Evolutionary conservation across 768 basidiomycete species (phyloP).

Genomic region (Termitomyces sp.): DNA sequence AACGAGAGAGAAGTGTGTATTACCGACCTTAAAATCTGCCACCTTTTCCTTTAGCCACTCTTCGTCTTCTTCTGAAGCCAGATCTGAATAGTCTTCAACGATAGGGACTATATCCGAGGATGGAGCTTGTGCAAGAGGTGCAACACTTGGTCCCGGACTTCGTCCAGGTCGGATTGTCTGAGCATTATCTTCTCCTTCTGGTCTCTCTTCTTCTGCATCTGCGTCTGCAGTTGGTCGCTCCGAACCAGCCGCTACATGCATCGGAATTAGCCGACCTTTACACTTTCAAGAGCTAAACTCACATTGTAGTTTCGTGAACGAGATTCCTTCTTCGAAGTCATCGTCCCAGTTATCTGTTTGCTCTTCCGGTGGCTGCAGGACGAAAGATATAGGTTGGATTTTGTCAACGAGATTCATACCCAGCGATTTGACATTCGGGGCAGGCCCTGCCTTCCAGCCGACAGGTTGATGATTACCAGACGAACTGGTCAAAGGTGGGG

Average conservation of each 20-base stretch:
- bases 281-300: background rate
- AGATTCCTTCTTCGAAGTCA: constrained; percentile 94
- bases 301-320: constrained; percentile 80
- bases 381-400: constrained; percentile 62
- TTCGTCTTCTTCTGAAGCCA: constrained; percentile 78
- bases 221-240: constrained; percentile 59
- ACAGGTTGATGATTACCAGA: constrained; percentile 25
- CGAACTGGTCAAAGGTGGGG: constrained; percentile 26
- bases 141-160: constrained; percentile 56
- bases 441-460: constrained; percentile 32
- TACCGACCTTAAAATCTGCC: constrained; percentile 73
- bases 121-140: constrained; percentile 60
- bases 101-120: constrained; percentile 61
- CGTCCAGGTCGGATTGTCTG: constrained; percentile 76
- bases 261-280: background rate
- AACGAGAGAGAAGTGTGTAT: background rate
- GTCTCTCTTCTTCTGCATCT: constrained; percentile 56
- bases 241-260: constrained; percentile 39
- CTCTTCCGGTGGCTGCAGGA: constrained; percentile 72
- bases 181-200: constrained; percentile 66
- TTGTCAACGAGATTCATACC: constrained; percentile 46
- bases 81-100: constrained; percentile 90
- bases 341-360: constrained; percentile 98
- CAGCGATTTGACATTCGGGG: constrained; percentile 28
- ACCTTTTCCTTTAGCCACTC: constrained; percentile 69